These are phyloP conservation scores for Austroboletus rostrupii DNA, from an alignment of 1,284 basidiomycete species.

Conservation along the genomic window DNA sequence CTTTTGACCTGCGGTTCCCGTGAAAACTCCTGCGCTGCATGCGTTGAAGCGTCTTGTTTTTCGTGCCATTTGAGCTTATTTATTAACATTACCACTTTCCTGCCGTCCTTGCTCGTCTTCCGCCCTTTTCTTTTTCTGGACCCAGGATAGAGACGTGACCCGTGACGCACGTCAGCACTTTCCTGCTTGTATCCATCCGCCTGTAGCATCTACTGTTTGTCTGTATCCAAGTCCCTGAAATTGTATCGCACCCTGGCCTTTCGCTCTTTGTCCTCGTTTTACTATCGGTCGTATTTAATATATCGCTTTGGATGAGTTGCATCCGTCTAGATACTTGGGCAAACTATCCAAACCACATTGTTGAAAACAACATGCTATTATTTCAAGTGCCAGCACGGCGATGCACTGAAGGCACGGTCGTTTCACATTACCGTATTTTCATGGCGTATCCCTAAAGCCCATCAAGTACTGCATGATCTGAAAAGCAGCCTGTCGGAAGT, in stretches of 20 bases:
- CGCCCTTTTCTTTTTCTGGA: not conserved
- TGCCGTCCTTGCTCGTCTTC: not conserved
- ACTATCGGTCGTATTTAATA: not conserved
- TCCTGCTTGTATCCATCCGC: not conserved
- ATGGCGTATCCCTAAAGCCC: constrained; percentile 54
- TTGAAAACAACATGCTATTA: not conserved
- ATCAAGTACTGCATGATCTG: constrained; percentile 68
- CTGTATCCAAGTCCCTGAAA: not conserved
- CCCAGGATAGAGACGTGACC: not conserved
- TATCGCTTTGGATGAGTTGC: not conserved
- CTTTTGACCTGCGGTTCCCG: constrained; percentile 4
- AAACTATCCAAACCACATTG: not conserved
- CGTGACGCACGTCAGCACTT: not conserved
- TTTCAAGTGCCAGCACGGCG: not conserved
- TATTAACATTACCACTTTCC: not conserved
- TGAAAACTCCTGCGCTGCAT: not conserved
- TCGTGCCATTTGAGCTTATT: not conserved
- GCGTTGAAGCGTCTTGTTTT: not conserved
- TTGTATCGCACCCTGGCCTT: not conserved
- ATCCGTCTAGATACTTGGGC: not conserved
- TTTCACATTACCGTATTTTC: not conserved
- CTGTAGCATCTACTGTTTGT: not conserved
- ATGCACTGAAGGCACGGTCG: not conserved
- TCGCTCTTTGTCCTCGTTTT: not conserved
- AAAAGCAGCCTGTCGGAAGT: constrained; percentile 49